A percentile compares a stretch with the other conserved stretches of the same genome.
Conservation (phyloP, 139 green algal species). For the Asterochloris erici region DNA sequence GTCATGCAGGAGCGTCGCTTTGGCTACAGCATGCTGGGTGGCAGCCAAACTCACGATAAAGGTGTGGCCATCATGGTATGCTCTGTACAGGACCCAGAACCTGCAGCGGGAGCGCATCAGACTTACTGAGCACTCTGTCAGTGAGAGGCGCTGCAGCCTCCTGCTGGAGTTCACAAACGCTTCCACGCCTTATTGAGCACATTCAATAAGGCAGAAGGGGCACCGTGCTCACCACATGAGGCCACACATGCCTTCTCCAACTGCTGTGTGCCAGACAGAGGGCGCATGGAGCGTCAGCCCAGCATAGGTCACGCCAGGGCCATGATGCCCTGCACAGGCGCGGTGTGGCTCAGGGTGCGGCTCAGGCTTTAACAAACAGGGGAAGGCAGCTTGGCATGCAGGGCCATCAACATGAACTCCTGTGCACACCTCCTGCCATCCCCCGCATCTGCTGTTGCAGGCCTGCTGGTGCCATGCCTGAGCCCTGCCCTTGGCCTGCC, state of each 20-base stretch:
- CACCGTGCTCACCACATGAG: conserved; percentile 57
- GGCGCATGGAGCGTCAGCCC: conserved; percentile 63
- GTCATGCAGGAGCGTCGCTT: background rate
- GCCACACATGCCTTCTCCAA: conserved; percentile 49
- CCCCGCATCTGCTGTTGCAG: conserved; percentile 3
- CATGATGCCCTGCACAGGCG: conserved; percentile 11
- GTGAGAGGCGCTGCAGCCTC: background rate
- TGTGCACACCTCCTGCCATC: background rate
- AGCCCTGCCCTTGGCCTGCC: background rate
- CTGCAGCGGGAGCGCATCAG: conserved; percentile 25
- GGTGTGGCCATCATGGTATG: conserved; percentile 61
- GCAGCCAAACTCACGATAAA: conserved; percentile 45
- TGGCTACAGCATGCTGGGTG: background rate
- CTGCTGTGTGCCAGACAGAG: conserved; percentile 41
- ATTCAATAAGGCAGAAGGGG: too few species aligned
- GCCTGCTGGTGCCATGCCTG: background rate
- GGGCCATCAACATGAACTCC: background rate
- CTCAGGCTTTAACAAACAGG: background rate
- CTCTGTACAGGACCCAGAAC: conserved; percentile 72
- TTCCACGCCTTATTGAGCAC: too few species aligned
- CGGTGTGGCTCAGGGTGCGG: background rate
- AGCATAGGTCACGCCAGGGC: conserved; percentile 49
- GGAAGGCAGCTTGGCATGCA: background rate
- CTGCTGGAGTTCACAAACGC: background rate
- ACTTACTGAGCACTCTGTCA: background rate